Conservation (phyloP, 2,329 filamentous ascomycete genomes). For the Botrytis fragariae region DNA sequence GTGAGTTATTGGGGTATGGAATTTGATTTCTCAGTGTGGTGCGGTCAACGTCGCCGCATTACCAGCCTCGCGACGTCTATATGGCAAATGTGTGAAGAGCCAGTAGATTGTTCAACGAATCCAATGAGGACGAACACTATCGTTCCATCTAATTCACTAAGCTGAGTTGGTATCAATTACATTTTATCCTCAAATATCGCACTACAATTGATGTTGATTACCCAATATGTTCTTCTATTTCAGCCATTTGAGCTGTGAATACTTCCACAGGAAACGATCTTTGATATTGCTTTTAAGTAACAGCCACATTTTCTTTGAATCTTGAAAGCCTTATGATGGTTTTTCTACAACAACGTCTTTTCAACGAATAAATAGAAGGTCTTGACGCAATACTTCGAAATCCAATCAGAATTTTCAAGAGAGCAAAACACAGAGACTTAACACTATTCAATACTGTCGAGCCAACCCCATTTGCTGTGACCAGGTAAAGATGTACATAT, state of each 20-base stretch:
- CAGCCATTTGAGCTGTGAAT: background rate
- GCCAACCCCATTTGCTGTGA: background rate
- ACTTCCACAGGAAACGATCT: background rate
- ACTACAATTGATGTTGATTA: background rate
- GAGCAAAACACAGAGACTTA: background rate
- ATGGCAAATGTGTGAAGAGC: background rate
- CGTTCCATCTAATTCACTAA: background rate
- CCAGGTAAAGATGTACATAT: too few species aligned
- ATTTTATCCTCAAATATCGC: background rate
- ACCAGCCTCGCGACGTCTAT: background rate
- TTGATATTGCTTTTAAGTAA: background rate
- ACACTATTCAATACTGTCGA: background rate
- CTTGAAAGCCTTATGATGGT: background rate
- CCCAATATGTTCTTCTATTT: background rate
- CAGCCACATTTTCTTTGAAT: background rate
- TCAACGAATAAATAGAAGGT: background rate
- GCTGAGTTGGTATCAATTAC: background rate
- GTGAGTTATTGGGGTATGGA: background rate
- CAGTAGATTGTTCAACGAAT: background rate
- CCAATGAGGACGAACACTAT: background rate
- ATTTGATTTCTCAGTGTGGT: background rate
- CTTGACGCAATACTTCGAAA: background rate
- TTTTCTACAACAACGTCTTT: fast-evolving
- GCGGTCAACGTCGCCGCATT: background rate
- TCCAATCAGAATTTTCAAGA: background rate